Evolutionary conservation across 2,329 filamentous ascomycete species (phyloP).

Genomic region (Colletotrichum sp.): DNA sequence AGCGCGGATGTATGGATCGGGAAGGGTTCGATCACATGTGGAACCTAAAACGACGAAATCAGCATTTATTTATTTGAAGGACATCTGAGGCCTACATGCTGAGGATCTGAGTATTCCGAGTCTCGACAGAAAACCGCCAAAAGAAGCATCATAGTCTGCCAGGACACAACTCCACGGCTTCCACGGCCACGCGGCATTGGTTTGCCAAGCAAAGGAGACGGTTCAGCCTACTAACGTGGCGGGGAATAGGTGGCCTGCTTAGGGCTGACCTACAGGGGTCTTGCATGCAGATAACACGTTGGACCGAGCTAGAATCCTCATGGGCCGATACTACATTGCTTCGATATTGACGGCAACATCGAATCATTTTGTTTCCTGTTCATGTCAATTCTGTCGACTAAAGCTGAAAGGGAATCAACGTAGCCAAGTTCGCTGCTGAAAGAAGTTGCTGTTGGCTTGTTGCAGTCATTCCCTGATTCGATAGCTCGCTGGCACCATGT

Average conservation of each 20-base stretch:
- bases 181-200: not conserved
- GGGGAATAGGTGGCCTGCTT: conserved; percentile 19
- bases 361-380: not conserved
- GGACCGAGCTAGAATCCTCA: not conserved
- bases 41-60: not conserved
- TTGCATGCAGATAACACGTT: not conserved
- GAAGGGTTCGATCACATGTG: not conserved
- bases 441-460: not conserved
- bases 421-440: not conserved
- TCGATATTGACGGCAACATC: not conserved
- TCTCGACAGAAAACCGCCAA: not conserved
- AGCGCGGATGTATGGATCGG: not conserved
- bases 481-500: not conserved
- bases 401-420: not conserved
- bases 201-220: not conserved
- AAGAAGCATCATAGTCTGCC: not conserved
- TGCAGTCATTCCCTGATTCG: not conserved
- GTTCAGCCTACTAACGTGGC: conserved; percentile 21
- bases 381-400: not conserved
- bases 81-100: not conserved
- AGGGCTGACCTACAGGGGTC: not conserved
- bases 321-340: not conserved
- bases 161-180: not conserved
- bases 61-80: not conserved
- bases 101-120: not conserved